These are phyloP conservation scores for Aureobasidium sp. DNA, from an alignment of 2,329 filamentous ascomycete genomes.

Conservation along the genomic window DNA sequence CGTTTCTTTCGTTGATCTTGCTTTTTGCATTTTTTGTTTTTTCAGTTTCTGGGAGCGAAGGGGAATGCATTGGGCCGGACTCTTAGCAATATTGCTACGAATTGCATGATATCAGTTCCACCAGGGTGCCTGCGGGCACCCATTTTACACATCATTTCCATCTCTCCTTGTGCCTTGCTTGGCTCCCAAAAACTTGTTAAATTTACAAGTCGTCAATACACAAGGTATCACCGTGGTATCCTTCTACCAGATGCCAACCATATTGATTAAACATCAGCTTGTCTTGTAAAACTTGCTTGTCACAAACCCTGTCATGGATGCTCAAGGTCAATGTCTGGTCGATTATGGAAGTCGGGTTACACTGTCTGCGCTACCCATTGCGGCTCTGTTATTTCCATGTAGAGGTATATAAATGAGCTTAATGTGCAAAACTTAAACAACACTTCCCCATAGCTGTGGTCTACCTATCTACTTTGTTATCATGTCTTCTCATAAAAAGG, in stretches of 20 bases:
- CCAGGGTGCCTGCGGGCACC: background rate
- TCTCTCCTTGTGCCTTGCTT: background rate
- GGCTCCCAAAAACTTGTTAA: background rate
- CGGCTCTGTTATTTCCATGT: background rate
- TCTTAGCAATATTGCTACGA: constrained; percentile 11
- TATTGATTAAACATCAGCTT: background rate
- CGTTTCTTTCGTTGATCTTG: background rate
- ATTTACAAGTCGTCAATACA: background rate
- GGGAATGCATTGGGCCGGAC: constrained; percentile 6
- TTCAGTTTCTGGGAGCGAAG: background rate
- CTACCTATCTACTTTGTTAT: background rate
- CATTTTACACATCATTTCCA: background rate
- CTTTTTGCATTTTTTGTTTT: background rate
- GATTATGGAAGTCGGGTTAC: background rate
- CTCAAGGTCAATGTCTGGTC: background rate
- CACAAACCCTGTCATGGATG: background rate
- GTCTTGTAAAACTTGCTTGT: background rate
- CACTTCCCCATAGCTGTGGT: background rate
- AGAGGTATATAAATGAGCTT: background rate
- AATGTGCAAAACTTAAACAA: background rate
- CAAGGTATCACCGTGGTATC: too few relatives aligned
- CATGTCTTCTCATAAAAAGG: background rate
- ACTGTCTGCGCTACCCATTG: background rate
- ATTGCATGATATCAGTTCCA: constrained; percentile 12
- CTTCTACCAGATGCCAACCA: background rate